Evolutionary conservation across 2,329 filamentous ascomycete species (phyloP), one percentile per base, ranked within the genome.

Genomic region (Taxawa tesnikishii): DNA sequence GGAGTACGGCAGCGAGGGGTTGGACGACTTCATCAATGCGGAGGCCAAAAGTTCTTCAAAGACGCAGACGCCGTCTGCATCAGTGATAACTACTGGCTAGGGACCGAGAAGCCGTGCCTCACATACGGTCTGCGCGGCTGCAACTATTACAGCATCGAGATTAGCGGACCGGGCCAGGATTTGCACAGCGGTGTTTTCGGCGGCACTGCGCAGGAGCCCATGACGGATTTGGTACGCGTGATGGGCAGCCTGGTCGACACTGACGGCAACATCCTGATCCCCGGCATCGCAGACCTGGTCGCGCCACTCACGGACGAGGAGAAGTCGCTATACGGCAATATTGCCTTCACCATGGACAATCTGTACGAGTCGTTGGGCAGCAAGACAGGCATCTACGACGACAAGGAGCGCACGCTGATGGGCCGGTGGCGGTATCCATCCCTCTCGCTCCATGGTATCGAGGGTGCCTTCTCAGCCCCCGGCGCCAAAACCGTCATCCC

Each of bases 1-100:
- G 64, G 90, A 98, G 65, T 94, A 93, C 56, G 90, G 90, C 31
- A 94, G 87, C 0, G 88, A 96, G 56, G 90, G 90, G 23, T 70
- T 98, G 34, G 90, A 98, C 51, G 88, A 94, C 47, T 81, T 96
- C 44, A 94, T 98, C 60, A 70, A 81, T 45, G 78, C 73, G 28
- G 90, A 98, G 63, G 85, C 81, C 44, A 84, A 92, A 81, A 83
- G 49, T 96, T 79, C 68, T 98, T 98, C 66, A 84, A 84, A 51
- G 88, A 94, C 49, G 77, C 85, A 21, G 90, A 98, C 45, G 90
- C 87, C 5, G 84, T 96, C 38, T 98, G 90, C 65, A 98, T 98
- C 55, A 94, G 84, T 29, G 90, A 98, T 62, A 98, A 98, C 72
- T 98, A 98, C 75, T 98, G 90, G 90, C 77, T 98, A 25, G 90